Conservation (phyloP, 1,284 basidiomycete species). For the Leucoagaricus sp. region DNA sequence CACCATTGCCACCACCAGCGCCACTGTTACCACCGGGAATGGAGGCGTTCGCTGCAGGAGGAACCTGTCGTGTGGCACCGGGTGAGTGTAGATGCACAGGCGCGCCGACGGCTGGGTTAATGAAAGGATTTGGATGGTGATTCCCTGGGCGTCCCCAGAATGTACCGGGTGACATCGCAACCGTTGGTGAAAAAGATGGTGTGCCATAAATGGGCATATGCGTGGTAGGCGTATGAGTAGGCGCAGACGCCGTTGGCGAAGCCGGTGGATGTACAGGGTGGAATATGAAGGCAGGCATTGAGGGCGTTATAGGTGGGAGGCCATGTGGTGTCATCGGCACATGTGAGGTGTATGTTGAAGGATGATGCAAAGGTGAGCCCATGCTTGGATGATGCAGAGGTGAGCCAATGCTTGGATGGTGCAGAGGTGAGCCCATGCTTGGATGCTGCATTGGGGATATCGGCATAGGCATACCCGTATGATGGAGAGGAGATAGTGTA, state of each 20-base stretch:
- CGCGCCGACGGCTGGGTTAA: slow-evolving; percentile 71
- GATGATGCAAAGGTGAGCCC: slow-evolving; percentile 40
- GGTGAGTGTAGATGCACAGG: slow-evolving; percentile 46
- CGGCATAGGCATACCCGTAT: slow-evolving; percentile 19
- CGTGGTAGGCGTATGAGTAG: slow-evolving; percentile 26
- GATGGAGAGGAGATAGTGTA: slow-evolving; percentile 24
- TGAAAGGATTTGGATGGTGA: slow-evolving; percentile 49
- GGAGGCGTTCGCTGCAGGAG: background rate
- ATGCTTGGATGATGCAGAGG: slow-evolving; percentile 32
- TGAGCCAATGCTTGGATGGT: slow-evolving; percentile 35
- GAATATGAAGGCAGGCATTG: slow-evolving; percentile 79
- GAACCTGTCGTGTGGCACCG: slow-evolving; percentile 7
- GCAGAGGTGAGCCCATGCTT: slow-evolving; percentile 33
- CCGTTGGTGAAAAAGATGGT: slow-evolving; percentile 56
- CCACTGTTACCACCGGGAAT: too few relatives aligned
- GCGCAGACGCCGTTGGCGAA: slow-evolving; percentile 17
- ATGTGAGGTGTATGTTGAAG: slow-evolving; percentile 26
- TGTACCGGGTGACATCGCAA: slow-evolving; percentile 71
- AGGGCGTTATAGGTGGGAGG: slow-evolving; percentile 74
- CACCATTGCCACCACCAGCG: background rate
- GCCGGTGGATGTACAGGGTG: slow-evolving; percentile 17
- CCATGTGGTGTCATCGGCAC: slow-evolving; percentile 59
- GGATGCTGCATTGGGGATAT: slow-evolving; percentile 37
- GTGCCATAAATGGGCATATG: slow-evolving; percentile 10
- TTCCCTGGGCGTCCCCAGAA: slow-evolving; percentile 63